Evolutionary conservation across 164 flowering plant genomes (phyloP), one percentile per base, ranked within the genome.

Genomic region (Berberis thunbergii): DNA sequence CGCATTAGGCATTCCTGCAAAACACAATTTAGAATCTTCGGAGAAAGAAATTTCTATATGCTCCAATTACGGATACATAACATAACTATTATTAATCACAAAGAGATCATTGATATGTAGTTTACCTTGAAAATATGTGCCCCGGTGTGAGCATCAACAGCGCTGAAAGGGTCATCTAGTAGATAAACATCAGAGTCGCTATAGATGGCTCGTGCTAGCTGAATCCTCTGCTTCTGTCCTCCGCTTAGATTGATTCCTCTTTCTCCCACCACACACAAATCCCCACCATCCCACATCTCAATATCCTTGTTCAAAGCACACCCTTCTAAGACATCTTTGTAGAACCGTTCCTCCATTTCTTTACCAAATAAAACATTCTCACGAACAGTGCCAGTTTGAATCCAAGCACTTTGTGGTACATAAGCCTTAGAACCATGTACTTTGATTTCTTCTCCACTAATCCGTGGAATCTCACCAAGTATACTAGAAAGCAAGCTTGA

Each of bases 161-260:
- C 96, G 62, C 96, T 88, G 71, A 91, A 86, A 64, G 97, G 97
- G 66, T 91, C 96, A 71, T 91, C 97, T 2, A 88, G 74, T 70
- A 91, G 66, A 72, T 82, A 86, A 61, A 91, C 78, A 74, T 88
- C 93, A 6, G 91, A 74, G 66, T 85, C 72, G 50, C 80, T 80
- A 42, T 88, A 88, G 53, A 83, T 75, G 1, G 96, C 97, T 44
- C 97, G 70, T 3, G 97, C 96, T 60, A 88, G 74, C 68, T 86
- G 93, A 78, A 88, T 78, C 66, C 96, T 75, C 64, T 91, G 97
- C 73, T 86, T 91, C 68, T 91, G 91, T 54, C 97, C 97, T 7
- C 97, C 97, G 70, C 97, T 91, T 45, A 89, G 66, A 72, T 86
- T 92, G 64, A 82, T 54, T 2, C 96, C 96, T 69, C 96, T 77